Base-by-base conservation (phyloP, 306 rosid species). In the Elaeagnus macrophylla region DNA sequence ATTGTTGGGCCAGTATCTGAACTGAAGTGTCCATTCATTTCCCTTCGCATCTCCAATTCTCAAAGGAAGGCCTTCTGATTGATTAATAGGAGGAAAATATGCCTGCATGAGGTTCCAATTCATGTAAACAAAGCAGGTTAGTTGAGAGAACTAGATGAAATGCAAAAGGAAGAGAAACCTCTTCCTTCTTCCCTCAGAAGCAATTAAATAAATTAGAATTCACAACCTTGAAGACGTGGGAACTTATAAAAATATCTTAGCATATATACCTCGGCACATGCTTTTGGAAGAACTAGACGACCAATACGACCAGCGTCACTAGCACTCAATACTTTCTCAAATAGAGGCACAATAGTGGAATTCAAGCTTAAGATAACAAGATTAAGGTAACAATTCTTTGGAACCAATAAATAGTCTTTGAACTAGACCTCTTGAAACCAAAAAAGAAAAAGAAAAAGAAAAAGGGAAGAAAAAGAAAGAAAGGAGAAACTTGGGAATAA, bases 301-400 rank as follows among this genome's bases (percentile, higher is more conserved):
- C 99, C 99, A 75, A 84, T 87, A 40, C 99, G 89, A 65, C 96
- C 96, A n/a, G 99, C 99, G 76, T 91, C 99, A 64, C 99, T 91
- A 15, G 96, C 96, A 75, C 99, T 91, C 76, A 91, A 59, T 62
- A 84, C 93, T 74, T 91, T 91, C 86, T 91, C 99, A 68, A 91
- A 91, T 47, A 91, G 71, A 51, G 99, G 99, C 65, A 87, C 95
- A 56, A 91, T 79, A 59, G 83, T 71, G 61, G 99, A 91, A 67
- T 91, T 91, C 80, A 91, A 87, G 73, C 99, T 91, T 70, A 47
- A 66, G 56, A 59, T 58, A 67, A 66, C 57, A 60, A 32, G 32
- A 4, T 84, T 66, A 82, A 87, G 89, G 99, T 17, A 71, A 82
- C 60, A 68, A 61, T 5, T 25, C 32, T 25, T 25, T 25, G 32